Conservation (phyloP, 1,139 yeast species). For the Hemisphaericaspora lyxosophila region DNA sequence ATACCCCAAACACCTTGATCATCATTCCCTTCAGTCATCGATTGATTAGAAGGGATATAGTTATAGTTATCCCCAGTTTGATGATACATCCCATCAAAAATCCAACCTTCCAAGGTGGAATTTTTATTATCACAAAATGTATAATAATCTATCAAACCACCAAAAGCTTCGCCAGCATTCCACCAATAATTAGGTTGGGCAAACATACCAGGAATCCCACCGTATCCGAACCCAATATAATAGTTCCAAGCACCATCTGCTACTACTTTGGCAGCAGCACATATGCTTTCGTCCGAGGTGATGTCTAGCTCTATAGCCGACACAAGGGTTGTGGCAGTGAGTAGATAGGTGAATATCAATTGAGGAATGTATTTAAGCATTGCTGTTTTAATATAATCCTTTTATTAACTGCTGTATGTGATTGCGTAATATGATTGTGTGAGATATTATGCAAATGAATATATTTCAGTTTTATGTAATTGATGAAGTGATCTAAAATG, state of each 20-base stretch:
- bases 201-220: conserved; percentile 64
- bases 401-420: neutral
- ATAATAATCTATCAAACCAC: conserved; percentile 57
- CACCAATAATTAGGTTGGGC: conserved; percentile 67
- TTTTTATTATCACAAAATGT: conserved; percentile 47
- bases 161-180: conserved; percentile 71
- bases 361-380: neutral
- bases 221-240: conserved; percentile 51
- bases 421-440: neutral
- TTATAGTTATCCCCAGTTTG: conserved; percentile 56
- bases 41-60: conserved; percentile 59
- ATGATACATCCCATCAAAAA: conserved; percentile 44
- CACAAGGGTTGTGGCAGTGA: conserved; percentile 6
- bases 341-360: neutral
- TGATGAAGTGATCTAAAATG: neutral
- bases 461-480: neutral
- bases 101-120: conserved; percentile 34
- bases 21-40: conserved; percentile 68
- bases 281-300: conserved; percentile 33
- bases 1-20: conserved; percentile 75
- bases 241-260: conserved; percentile 58
- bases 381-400: neutral
- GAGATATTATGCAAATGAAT: neutral
- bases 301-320: conserved; percentile 20
- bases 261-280: conserved; percentile 50